Evolutionary conservation across 116 monocot species (phyloP), one percentile per base, ranked within the genome.

Genomic region (Dioscorea cayenensis): DNA sequence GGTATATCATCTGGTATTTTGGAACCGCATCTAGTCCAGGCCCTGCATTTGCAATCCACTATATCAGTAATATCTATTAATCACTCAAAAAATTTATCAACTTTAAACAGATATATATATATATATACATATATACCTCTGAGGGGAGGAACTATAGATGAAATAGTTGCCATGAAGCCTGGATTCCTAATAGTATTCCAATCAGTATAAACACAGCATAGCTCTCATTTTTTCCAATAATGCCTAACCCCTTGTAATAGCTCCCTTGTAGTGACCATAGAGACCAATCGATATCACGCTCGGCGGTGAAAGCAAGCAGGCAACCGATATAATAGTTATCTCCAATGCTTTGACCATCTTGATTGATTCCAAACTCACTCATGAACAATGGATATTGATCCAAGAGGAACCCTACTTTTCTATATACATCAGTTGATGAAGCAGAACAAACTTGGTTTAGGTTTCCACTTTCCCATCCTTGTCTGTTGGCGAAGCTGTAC

Each of bases 211-310:
- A 82, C 13, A 82, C 71, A 2, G 77, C 86, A 65, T 78, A 81
- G 0, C 61, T 77, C 65, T 84, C 79, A 48, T 75, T 80, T 11
- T 59, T 63, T 20, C 71, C 82, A n/a, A 37, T 23, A 0, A 14
- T 17, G 7, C 85, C 85, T 14, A 77, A 29, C 22, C 88, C 71
- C 51, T 51, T 69, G 35, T 90, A 90, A 38, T 90, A 90, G 62
- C 78, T 90, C 55, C 90, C 87, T 29, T 84, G 90, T 65, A 90
- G 52, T 1, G 84, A 79, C 90, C 90, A 90, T 43, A 90, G 13
- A 9, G 84, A 86, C 90, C 90, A 90, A 61, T 90, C 90, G 50
- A 90, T 32, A 49, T 90, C 90, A 66, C 66, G 81, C 63, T 90
- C 86, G 19, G 86, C 90, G 2, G 75, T 72, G n/a, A 71, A 79